phyloP scores from a whole-genome alignment of 257 asterid species.

The Gardenia jasminoides region DNA sequence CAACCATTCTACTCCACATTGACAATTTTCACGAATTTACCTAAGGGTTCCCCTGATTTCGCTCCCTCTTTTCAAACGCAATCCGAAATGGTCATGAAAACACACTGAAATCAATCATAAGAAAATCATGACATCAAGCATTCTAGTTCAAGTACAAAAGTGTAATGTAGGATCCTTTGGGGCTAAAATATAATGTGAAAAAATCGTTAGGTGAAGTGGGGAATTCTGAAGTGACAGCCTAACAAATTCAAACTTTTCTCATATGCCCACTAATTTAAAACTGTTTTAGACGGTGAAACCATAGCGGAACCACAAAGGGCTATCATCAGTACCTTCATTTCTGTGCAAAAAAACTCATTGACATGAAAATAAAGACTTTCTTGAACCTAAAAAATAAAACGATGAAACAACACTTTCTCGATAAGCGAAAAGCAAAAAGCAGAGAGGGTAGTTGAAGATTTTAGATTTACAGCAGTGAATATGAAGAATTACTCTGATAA shows the following conservation, averaged over 20 bases:
- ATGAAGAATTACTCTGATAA: slow-evolving; percentile 16
- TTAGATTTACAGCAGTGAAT: slow-evolving; percentile 29
- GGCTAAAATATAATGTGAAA: slow-evolving; percentile 23
- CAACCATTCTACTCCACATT: slow-evolving; percentile 20
- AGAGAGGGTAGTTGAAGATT: slow-evolving; percentile 14
- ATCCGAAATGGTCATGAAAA: slow-evolving; percentile 25
- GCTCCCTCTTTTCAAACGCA: slow-evolving; percentile 10
- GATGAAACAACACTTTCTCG: neutral
- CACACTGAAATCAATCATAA: neutral
- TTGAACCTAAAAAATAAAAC: neutral
- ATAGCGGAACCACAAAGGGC: slow-evolving; percentile 11
- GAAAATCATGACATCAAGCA: neutral
- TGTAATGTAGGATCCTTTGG: slow-evolving; percentile 27
- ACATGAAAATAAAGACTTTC: slow-evolving; percentile 7
- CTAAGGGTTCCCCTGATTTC: slow-evolving; percentile 19
- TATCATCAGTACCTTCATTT: slow-evolving; percentile 12
- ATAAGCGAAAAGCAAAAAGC: neutral
- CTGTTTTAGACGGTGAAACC: slow-evolving; percentile 19
- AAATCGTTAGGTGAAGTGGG: slow-evolving; percentile 65
- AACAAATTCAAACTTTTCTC: slow-evolving; percentile 42
- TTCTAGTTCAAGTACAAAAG: neutral
- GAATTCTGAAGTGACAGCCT: slow-evolving; percentile 51
- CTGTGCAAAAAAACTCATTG: slow-evolving; percentile 5
- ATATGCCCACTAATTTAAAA: slow-evolving; percentile 16
- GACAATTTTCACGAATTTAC: slow-evolving; percentile 14